Base-by-base conservation (phyloP, 441 rosid genomes). In the Manihot esculenta region DNA sequence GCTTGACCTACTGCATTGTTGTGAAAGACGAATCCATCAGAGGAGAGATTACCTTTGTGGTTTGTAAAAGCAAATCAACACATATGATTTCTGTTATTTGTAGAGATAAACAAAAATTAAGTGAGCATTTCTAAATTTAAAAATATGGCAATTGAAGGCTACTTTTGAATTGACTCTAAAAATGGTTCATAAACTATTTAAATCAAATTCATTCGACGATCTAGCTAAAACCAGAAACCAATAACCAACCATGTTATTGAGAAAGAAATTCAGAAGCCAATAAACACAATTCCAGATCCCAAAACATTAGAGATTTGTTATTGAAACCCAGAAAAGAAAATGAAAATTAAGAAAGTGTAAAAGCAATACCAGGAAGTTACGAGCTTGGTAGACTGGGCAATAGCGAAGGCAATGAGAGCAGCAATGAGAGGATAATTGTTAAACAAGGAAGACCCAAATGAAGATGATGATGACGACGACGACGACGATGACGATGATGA, bases 371-470 rank as follows among this genome's bases (percentile, higher is more conserved):
- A 50, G 54, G 54, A 70, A 78, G 90, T 85, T 82, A 92, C 81
- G 75, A 89, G 57, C 83, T 94, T 92, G 77, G 77, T 78, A 69
- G 81, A 75, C 54, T 94, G 99, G 30, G 95, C 93, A 68, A 94
- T 72, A 63, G 82, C 77, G 72, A 89, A 86, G 49, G 94, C 79
- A 9, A 78, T 33, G 14, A 89, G 11, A 56, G 99, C 87, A 18
- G 84, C 86, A 51, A 90, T 55, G 49, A 94, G 89, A 76, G 96
- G 96, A 62, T 78, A 90, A 75, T 90, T 92, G 12, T 80, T 71
- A 53, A 82, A 72, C 7, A 85, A 49, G 0, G 91, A 72, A 7
- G 86, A 75, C 14, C 80, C 73, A 11, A 82, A 64, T 7, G 86
- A 81, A 53, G 88, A 80, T 5, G 42, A 38, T 5, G 42, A 38